These are phyloP conservation scores for Colletotrichum tofieldiae DNA, from an alignment of 2,329 filamentous ascomycete genomes.

Conservation along the genomic window DNA sequence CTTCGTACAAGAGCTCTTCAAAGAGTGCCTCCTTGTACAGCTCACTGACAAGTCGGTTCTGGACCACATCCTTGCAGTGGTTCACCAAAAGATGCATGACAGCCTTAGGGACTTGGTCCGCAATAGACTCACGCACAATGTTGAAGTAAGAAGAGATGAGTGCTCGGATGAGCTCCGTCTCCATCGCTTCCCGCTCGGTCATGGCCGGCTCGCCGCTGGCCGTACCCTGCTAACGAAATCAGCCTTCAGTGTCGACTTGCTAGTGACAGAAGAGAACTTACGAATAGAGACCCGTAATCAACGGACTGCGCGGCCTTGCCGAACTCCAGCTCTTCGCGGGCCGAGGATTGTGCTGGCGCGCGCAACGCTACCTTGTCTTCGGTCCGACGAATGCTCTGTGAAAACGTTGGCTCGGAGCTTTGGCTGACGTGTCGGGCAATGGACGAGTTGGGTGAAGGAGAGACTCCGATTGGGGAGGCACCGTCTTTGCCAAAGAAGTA, in stretches of 20 bases:
- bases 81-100: conserved; percentile 99
- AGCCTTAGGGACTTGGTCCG: conserved; percentile 97
- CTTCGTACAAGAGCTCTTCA: conserved; percentile 94
- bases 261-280: conserved; percentile 59
- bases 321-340: conserved; percentile 59
- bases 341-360: conserved; percentile 58
- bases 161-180: conserved; percentile 96
- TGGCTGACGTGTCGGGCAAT: conserved; percentile 81
- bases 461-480: conserved; percentile 57
- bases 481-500: conserved; percentile 99
- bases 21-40: conserved; percentile 94
- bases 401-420: conserved; percentile 84
- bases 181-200: conserved; percentile 95
- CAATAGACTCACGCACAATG: conserved; percentile 98
- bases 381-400: conserved; percentile 84
- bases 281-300: conserved; percentile 68
- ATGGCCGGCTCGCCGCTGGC: conserved; percentile 84
- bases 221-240: conserved; percentile 58
- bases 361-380: conserved; percentile 71
- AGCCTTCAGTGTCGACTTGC: conserved; percentile 40
- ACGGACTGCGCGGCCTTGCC: conserved; percentile 55
- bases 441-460: conserved; percentile 56
- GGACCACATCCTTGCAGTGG: conserved; percentile 97
- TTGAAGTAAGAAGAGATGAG: conserved; percentile 99
- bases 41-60: conserved; percentile 95